Percentiles rank a stretch among this genome's conserved stretches.
Evolutionary conservation across 2,329 filamentous ascomycete species (phyloP).

Genomic region (Ophiosphaerella herpotricha): DNA sequence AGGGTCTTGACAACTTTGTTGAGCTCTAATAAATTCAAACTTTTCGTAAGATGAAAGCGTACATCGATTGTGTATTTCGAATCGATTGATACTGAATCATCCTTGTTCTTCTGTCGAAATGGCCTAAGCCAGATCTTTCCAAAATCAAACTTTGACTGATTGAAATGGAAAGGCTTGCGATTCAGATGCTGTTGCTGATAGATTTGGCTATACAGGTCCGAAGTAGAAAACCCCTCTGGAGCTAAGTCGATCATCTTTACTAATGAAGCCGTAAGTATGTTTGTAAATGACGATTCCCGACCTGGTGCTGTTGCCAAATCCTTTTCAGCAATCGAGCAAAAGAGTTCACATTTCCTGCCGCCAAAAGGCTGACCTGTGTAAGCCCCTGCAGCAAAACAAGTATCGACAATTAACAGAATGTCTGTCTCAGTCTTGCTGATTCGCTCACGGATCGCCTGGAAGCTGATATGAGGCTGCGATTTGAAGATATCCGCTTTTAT

Average conservation of each 20-base stretch:
- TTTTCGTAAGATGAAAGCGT: slow-evolving; percentile 11
- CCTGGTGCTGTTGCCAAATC: slow-evolving; percentile 6
- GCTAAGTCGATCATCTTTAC: slow-evolving; percentile 3
- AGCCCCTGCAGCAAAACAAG: slow-evolving; percentile 14
- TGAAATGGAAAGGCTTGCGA: slow-evolving; percentile 16
- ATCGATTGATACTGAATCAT: not conserved
- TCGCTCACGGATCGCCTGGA: slow-evolving; percentile 2
- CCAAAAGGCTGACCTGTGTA: slow-evolving; percentile 8
- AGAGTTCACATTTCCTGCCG: slow-evolving; percentile 17
- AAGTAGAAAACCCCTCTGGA: slow-evolving; percentile 14
- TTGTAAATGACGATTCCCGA: slow-evolving; percentile 16
- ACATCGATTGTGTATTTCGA: slow-evolving; percentile 15
- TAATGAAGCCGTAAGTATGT: slow-evolving; percentile 4
- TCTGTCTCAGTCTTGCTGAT: slow-evolving; percentile 10
- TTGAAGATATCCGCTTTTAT: too few relatives aligned
- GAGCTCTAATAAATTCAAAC: slow-evolving; percentile 3
- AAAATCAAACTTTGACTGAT: slow-evolving; percentile 15
- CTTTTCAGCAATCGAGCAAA: slow-evolving; percentile 13
- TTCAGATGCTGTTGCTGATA: slow-evolving; percentile 8
- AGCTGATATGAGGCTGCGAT: slow-evolving; percentile 4
- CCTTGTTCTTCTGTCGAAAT: not conserved
- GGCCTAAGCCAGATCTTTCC: slow-evolving; percentile 17
- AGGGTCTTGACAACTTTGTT: slow-evolving; percentile 12
- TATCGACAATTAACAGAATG: slow-evolving; percentile 15
- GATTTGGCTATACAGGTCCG: slow-evolving; percentile 11